Percentiles rank a stretch among this genome's conserved stretches.
Evolutionary conservation across 2,329 filamentous ascomycete species (phyloP).

Genomic region (Clonostachys solani): DNA sequence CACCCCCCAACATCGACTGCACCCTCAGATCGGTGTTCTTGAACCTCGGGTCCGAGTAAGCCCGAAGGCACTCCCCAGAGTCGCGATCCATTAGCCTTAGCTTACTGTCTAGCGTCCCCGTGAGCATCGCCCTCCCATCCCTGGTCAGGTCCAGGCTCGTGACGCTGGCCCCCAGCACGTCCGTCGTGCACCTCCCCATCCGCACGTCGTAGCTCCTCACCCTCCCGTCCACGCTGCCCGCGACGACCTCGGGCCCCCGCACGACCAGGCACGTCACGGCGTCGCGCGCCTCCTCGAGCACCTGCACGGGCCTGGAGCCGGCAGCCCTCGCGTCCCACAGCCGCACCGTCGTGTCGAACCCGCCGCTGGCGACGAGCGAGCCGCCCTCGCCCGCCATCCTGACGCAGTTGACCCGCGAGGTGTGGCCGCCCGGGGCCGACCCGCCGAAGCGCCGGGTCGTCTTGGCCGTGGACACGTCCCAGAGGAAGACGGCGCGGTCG

Average conservation of each 20-base stretch:
- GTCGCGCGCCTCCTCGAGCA: conserved; percentile 69
- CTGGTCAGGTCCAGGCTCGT: conserved; percentile 69
- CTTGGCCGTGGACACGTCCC: conserved; percentile 82
- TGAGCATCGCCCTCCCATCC: conserved; percentile 71
- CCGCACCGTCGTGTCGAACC: conserved; percentile 71
- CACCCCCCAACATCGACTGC: conserved; percentile 68
- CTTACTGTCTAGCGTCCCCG: conserved; percentile 70
- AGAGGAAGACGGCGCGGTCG: conserved; percentile 86
- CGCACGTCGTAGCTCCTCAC: conserved; percentile 80
- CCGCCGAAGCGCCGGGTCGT: conserved; percentile 72
- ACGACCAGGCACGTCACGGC: conserved; percentile 51
- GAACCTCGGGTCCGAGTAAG: conserved; percentile 56
- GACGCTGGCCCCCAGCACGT: conserved; percentile 68
- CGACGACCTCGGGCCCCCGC: conserved; percentile 55
- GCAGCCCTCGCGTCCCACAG: conserved; percentile 66
- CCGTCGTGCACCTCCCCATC: conserved; percentile 65
- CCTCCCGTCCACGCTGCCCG: conserved; percentile 80
- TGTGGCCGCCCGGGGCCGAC: conserved; percentile 57
- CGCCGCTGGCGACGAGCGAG: conserved; percentile 66
- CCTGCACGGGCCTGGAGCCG: conserved; percentile 63
- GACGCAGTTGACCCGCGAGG: conserved; percentile 72
- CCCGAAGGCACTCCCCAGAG: conserved; percentile 68
- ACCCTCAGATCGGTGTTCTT: conserved; percentile 70
- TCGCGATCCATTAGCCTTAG: conserved; percentile 77
- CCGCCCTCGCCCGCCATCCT: conserved; percentile 75